phyloP scores from a whole-genome alignment of 805 yeast species.

The Hanseniaspora meyeri region DNA sequence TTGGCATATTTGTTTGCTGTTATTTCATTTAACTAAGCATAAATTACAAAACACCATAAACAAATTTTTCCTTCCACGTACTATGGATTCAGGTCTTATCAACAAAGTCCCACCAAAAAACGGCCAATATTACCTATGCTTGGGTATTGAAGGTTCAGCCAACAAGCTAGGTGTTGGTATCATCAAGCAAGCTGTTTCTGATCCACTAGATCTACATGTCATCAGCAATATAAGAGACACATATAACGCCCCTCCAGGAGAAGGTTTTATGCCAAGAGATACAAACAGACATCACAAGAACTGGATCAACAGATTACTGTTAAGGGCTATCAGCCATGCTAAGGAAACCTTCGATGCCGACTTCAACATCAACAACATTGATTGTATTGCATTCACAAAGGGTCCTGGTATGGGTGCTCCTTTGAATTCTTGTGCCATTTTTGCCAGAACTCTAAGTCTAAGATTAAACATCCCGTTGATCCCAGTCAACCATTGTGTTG shows the following conservation, averaged over 20 bases:
- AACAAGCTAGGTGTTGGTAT: slow-evolving; percentile 92
- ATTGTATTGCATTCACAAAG: slow-evolving; percentile 84
- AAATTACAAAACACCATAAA: no score
- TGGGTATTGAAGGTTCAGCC: slow-evolving; percentile 96
- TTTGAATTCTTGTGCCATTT: slow-evolving; percentile 78
- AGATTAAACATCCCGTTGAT: slow-evolving; percentile 75
- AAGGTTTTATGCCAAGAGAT: slow-evolving; percentile 92
- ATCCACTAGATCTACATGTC: slow-evolving; percentile 41
- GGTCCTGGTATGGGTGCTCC: slow-evolving; percentile 99
- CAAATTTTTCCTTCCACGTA: no score
- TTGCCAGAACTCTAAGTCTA: slow-evolving; percentile 74
- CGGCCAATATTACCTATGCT: slow-evolving; percentile 46
- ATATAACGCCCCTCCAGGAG: slow-evolving; percentile 93
- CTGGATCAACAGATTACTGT: slow-evolving; percentile 77
- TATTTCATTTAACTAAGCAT: no score
- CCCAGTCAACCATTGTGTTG: slow-evolving; percentile 95
- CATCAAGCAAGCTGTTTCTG: slow-evolving; percentile 44
- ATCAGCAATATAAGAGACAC: slow-evolving; percentile 90
- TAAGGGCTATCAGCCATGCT: slow-evolving; percentile 53
- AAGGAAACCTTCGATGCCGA: slow-evolving; percentile 28
- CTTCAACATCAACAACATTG: slow-evolving; percentile 36
- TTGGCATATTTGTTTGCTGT: no score
- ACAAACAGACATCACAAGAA: slow-evolving; percentile 93
- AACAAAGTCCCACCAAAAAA: slow-evolving; percentile 24
- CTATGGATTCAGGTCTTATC: slow-evolving; percentile 20